Percentiles rank a stretch among this genome's conserved stretches.
These are phyloP conservation scores for Diaporthe vaccinii DNA, from an alignment of 2,329 filamentous ascomycete species.

Conservation along the genomic window DNA sequence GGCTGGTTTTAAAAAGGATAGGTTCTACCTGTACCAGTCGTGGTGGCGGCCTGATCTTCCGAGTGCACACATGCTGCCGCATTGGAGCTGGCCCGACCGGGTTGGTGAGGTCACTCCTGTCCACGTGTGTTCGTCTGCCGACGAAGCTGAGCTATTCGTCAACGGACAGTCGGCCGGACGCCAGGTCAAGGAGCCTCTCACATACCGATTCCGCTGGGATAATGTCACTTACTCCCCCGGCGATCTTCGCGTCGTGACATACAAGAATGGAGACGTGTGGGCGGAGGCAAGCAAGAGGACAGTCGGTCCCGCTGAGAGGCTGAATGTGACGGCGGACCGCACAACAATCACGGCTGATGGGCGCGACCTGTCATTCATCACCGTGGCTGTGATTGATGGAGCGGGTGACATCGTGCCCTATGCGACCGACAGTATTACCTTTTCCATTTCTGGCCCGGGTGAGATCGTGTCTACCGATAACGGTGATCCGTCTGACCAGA, in stretches of 20 bases:
- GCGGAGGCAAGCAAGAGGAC: conserved; percentile 58
- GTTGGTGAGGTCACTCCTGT: conserved; percentile 64
- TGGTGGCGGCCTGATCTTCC: conserved; percentile 63
- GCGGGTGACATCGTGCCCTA: conserved; percentile 58
- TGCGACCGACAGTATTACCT: conserved; percentile 58
- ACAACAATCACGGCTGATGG: conserved; percentile 55
- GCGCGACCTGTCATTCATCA: conserved; percentile 61
- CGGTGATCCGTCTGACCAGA: conserved; percentile 61
- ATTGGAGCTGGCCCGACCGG: conserved; percentile 68
- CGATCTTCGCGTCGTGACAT: conserved; percentile 61
- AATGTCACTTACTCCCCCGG: conserved; percentile 62
- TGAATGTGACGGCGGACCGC: conserved; percentile 58
- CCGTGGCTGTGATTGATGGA: conserved; percentile 58
- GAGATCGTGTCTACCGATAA: conserved; percentile 65
- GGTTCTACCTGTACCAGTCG: conserved; percentile 67
- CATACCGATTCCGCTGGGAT: conserved; percentile 67
- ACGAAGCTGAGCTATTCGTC: conserved; percentile 68
- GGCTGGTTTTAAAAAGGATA: conserved; percentile 69
- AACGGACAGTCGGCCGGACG: conserved; percentile 62
- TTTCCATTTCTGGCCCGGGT: conserved; percentile 58
- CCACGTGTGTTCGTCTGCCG: conserved; percentile 64
- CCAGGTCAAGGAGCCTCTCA: conserved; percentile 49
- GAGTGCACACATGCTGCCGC: conserved; percentile 67
- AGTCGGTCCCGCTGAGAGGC: conserved; percentile 52
- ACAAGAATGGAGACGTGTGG: conserved; percentile 63